A percentile compares a stretch with the other conserved stretches of the same genome.
Evolutionary conservation across 768 basidiomycete genomes (phyloP).

Genomic region (Lentinula aciculospora): DNA sequence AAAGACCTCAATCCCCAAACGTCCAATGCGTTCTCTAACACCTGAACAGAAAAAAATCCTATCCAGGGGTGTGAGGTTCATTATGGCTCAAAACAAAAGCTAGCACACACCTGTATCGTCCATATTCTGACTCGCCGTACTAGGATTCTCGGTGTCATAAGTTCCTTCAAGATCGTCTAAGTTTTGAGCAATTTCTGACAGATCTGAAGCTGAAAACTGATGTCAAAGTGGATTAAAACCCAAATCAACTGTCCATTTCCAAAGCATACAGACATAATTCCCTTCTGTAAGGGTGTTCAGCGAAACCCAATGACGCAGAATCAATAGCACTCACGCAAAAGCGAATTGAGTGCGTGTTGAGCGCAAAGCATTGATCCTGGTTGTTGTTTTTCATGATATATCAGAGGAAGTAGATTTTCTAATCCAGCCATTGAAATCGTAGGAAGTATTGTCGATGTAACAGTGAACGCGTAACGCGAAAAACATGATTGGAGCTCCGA

Average conservation of each 20-base stretch:
- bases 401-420: slow-evolving; percentile 44
- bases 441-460: not conserved
- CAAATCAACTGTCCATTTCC: not conserved
- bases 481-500: too few relatives aligned
- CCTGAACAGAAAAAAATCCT: slow-evolving; percentile 93
- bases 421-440: slow-evolving; percentile 41
- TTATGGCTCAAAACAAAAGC: not conserved
- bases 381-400: slow-evolving; percentile 81
- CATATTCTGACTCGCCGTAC: slow-evolving; percentile 67
- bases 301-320: not conserved
- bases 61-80: not conserved
- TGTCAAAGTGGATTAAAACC: not conserved
- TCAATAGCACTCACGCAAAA: slow-evolving; percentile 53
- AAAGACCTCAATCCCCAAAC: slow-evolving; percentile 77
- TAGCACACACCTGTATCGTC: slow-evolving; percentile 74
- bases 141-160: slow-evolving; percentile 43
- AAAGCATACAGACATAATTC: slow-evolving; percentile 31
- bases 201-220: slow-evolving; percentile 76
- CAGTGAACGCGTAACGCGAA: not conserved
- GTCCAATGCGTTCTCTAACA: slow-evolving; percentile 76
- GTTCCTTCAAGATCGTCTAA: slow-evolving; percentile 63
- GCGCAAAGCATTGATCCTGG: slow-evolving; percentile 80
- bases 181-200: slow-evolving; percentile 65
- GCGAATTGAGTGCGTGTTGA: slow-evolving; percentile 78
- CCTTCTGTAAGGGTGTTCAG: slow-evolving; percentile 24